A percentile compares a stretch with the other conserved stretches of the same genome.
Evolutionary conservation across 352 stramenopile species (phyloP).

Genomic region (Globisporangium recalcitrans): DNA sequence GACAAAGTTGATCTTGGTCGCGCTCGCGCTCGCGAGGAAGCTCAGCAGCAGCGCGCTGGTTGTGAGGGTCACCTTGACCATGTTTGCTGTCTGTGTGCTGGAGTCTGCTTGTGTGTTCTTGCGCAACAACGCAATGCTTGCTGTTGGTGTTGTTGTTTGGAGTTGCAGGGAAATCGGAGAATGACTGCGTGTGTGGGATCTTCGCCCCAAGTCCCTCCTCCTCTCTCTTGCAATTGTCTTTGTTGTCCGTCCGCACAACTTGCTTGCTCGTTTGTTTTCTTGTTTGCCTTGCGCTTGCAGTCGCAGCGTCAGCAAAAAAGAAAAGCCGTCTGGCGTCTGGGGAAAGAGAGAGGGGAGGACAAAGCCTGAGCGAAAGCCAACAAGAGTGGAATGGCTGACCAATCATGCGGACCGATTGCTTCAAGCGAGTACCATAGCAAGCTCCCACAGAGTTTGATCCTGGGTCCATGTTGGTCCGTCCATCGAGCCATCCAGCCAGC

Average conservation of each 20-base stretch:
- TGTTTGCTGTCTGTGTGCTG: neutral
- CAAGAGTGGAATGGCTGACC: slow-evolving; percentile 5
- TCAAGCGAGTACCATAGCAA: too few species aligned
- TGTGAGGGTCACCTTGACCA: slow-evolving; percentile 6
- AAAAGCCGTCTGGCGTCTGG: neutral
- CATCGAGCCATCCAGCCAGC: neutral
- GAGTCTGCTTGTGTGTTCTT: neutral
- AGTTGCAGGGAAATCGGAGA: slow-evolving; percentile 1
- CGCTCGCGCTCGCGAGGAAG: slow-evolving; percentile 5
- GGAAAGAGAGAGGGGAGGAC: slow-evolving; percentile 2
- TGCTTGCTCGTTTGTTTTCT: neutral
- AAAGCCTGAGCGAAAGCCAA: neutral
- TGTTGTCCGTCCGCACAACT: neutral
- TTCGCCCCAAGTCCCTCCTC: neutral
- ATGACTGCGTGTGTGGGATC: slow-evolving; percentile 1
- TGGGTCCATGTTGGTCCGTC: neutral
- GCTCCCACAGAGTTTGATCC: neutral
- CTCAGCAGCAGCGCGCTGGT: slow-evolving; percentile 3
- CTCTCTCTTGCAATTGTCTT: neutral
- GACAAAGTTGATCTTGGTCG: slow-evolving; percentile 35
- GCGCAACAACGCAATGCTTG: slow-evolving; percentile 7
- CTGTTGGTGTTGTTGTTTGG: neutral
- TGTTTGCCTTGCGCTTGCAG: neutral
- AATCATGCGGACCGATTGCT: too few species aligned
- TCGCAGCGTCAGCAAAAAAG: slow-evolving; percentile 4